phyloP scores from a whole-genome alignment of 116 monocot species.

The Papilionanthe hybrid region DNA sequence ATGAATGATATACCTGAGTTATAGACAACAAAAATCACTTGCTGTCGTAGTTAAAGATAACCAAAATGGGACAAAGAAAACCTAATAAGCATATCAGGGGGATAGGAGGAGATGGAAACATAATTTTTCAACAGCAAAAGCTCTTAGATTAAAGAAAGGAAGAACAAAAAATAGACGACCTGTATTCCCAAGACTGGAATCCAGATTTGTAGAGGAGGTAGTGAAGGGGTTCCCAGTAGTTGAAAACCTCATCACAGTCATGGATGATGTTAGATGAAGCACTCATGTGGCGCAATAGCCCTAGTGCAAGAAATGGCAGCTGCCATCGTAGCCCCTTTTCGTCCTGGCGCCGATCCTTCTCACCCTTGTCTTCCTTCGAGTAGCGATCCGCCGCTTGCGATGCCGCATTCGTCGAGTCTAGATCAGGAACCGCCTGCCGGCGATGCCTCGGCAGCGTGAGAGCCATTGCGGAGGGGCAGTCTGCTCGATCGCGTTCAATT shows the following conservation, averaged over 20 bases:
- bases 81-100: background rate
- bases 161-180: constrained; percentile 22
- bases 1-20: no score
- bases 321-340: constrained; percentile 46
- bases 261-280: constrained; percentile 94
- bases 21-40: no score
- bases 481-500: background rate
- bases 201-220: constrained; percentile 90
- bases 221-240: constrained; percentile 99
- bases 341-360: constrained; percentile 8
- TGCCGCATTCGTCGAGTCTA: background rate
- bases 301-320: constrained; percentile 59
- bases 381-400: constrained; percentile 30
- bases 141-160: background rate
- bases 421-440: constrained; percentile 19
- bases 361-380: constrained; percentile 62
- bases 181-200: constrained; percentile 99
- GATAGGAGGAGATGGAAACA: background rate
- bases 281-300: constrained; percentile 77
- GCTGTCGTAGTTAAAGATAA: no score
- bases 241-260: constrained; percentile 99
- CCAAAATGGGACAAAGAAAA: background rate
- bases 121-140: background rate
- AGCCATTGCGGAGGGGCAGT: constrained; percentile 22
- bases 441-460: constrained; percentile 54